Evolutionary conservation across 192 early-diverging fungal species (phyloP).

Genomic region (Umbelopsis ramanniana): DNA sequence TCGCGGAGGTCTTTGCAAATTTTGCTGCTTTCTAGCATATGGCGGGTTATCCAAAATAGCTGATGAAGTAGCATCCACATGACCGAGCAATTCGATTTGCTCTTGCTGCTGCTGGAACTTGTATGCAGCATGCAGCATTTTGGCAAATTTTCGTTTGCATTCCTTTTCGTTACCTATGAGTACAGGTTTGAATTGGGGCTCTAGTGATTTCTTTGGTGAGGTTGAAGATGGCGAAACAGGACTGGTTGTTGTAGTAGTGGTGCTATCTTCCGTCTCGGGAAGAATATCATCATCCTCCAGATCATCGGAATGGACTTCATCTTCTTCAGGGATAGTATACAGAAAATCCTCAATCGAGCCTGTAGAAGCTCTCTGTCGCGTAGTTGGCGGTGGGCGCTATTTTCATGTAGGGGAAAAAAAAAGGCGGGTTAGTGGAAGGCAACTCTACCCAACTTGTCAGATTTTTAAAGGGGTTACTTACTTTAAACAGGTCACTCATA

Average conservation of each 20-base stretch:
- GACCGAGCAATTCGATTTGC: neutral
- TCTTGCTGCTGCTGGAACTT: constrained; percentile 27
- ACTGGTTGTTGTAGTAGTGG: neutral
- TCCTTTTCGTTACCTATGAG: constrained; percentile 24
- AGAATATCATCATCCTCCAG: constrained; percentile 6
- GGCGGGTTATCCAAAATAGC: neutral
- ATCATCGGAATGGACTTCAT: neutral
- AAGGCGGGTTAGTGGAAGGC: neutral
- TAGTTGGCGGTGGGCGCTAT: constrained; percentile 13
- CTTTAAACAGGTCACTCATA: constrained; percentile 16
- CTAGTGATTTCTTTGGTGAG: neutral
- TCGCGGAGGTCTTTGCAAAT: constrained; percentile 9
- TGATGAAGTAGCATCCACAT: neutral
- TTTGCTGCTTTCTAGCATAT: constrained; percentile 18
- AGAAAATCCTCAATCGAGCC: constrained; percentile 8
- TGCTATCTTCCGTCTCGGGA: neutral
- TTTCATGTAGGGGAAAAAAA: neutral
- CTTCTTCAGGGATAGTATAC: constrained; percentile 18
- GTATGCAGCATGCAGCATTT: constrained; percentile 31
- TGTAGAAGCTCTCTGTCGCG: constrained; percentile 10
- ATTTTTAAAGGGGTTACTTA: neutral
- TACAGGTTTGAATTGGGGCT: constrained; percentile 13
- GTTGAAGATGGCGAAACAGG: neutral
- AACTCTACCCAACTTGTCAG: neutral
- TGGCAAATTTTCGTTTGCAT: constrained; percentile 37